Conservation (phyloP, 2,329 filamentous ascomycete species). For the Lasiodiplodia hormozganensis region DNA sequence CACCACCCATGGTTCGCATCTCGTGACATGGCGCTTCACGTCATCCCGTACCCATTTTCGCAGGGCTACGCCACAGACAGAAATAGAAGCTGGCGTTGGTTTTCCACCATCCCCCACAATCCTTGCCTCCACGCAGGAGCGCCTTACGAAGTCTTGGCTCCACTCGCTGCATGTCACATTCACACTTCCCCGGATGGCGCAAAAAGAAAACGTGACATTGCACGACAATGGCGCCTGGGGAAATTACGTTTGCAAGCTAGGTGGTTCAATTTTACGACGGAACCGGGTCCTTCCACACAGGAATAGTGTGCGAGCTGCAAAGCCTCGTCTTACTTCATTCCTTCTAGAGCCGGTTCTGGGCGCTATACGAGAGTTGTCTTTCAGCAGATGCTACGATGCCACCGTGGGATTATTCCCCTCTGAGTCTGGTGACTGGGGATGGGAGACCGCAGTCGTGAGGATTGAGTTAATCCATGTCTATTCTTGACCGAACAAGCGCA, state of each 20-base stretch:
- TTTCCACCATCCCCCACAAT: background rate
- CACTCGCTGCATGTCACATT: background rate
- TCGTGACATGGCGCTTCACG: constrained; percentile 6
- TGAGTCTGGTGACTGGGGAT: background rate
- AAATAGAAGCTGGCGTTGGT: constrained; percentile 2
- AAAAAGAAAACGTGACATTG: background rate
- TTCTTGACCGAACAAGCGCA: background rate
- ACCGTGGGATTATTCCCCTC: background rate
- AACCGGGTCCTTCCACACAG: constrained; percentile 8
- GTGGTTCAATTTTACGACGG: background rate
- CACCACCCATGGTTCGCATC: background rate
- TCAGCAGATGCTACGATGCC: constrained; percentile 20
- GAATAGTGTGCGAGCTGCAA: background rate
- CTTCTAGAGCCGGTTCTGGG: background rate
- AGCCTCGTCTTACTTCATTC: constrained; percentile 12
- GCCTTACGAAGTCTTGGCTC: background rate
- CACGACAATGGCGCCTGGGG: background rate
- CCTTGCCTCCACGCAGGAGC: background rate
- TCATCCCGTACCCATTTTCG: background rate
- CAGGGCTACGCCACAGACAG: background rate
- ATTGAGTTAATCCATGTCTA: background rate
- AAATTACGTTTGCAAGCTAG: background rate
- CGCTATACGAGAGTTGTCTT: constrained; percentile 20
- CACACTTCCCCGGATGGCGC: background rate
- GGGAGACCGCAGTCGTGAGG: background rate